A percentile compares a stretch with the other conserved stretches of the same genome.
phyloP scores from a whole-genome alignment of 805 yeast genomes.

The Cyberlindnera mrakii region DNA sequence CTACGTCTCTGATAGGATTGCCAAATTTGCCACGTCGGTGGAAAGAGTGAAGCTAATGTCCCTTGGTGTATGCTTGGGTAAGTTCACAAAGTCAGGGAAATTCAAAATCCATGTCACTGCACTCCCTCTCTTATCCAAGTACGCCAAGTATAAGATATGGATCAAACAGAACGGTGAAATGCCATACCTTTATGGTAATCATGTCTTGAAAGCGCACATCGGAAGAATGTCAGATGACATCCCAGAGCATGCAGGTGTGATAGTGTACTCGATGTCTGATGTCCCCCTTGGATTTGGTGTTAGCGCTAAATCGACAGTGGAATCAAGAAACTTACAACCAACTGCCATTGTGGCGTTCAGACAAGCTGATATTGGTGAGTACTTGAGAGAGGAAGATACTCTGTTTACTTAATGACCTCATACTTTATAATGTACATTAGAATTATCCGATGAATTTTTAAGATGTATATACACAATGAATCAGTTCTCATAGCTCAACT shows the following conservation, averaged over 20 bases:
- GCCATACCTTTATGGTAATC: conserved; percentile 97
- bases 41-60: conserved; percentile 90
- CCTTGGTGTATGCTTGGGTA: conserved; percentile 88
- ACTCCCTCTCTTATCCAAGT: conserved; percentile 71
- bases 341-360: conserved; percentile 93
- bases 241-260: conserved; percentile 96
- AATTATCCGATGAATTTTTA: neutral
- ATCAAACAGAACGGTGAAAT: conserved; percentile 95
- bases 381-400: conserved; percentile 95
- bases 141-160: conserved; percentile 94
- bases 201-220: conserved; percentile 91
- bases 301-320: conserved; percentile 84
- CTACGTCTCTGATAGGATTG: conserved; percentile 77
- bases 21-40: conserved; percentile 84
- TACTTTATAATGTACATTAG: neutral
- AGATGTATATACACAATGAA: neutral
- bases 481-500: conserved; percentile 22
- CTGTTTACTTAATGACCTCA: conserved; percentile 56
- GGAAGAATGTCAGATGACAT: conserved; percentile 97
- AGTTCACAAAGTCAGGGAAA: conserved; percentile 96
- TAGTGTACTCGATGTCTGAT: conserved; percentile 87
- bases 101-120: conserved; percentile 94
- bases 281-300: conserved; percentile 95
- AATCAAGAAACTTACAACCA: conserved; percentile 83
- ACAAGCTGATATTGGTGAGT: conserved; percentile 97